phyloP scores from a whole-genome alignment of 2,329 filamentous ascomycete species.

The Monosporascus sp. region DNA sequence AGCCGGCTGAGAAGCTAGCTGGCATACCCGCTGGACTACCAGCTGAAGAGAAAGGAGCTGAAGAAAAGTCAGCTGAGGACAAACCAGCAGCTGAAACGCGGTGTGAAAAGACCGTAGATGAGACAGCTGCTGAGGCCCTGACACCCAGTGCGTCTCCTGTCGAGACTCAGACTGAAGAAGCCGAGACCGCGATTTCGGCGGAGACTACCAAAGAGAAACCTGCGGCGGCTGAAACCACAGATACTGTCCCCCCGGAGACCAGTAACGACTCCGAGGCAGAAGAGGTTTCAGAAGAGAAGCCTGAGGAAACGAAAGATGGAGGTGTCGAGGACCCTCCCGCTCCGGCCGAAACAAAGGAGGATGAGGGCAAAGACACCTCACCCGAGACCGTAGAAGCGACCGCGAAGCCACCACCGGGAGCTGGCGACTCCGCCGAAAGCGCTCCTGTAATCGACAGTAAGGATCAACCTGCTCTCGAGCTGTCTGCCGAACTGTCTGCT shows the following conservation, averaged over 20 bases:
- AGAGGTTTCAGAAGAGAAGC: background rate
- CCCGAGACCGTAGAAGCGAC: background rate
- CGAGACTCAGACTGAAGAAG: background rate
- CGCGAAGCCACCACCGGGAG: background rate
- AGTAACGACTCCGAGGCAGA: background rate
- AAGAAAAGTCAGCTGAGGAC: background rate
- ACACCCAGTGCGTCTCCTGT: background rate
- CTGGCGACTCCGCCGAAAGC: background rate
- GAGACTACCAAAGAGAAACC: background rate
- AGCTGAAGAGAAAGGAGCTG: background rate
- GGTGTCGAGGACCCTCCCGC: background rate
- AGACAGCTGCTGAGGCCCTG: background rate
- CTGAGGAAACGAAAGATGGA: slow-evolving; percentile 2
- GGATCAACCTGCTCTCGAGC: background rate
- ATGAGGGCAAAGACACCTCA: background rate
- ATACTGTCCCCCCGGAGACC: background rate
- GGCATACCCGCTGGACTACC: background rate
- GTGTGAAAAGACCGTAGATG: background rate
- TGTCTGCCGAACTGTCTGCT: background rate
- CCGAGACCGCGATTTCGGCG: background rate
- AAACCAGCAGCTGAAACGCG: background rate
- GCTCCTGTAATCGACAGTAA: background rate
- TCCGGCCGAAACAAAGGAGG: background rate
- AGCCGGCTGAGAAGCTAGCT: background rate
- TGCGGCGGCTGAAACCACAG: background rate